Conservation (phyloP, 345 rosid genomes). For the Salix purpurea region DNA sequence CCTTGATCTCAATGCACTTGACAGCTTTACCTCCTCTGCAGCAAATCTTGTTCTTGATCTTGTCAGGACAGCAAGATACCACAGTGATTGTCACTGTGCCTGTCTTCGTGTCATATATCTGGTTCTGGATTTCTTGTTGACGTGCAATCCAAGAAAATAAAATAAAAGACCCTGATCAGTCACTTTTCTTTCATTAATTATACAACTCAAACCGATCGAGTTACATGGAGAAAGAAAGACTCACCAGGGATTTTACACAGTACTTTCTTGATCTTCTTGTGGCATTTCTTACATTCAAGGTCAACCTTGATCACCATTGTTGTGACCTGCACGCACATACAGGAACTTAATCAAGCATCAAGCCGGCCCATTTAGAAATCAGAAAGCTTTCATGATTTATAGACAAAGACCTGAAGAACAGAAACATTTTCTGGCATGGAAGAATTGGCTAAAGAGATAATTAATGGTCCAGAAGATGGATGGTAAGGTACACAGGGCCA, state of each 20-base stretch:
- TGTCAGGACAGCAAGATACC: conserved; percentile 74
- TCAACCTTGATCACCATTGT: conserved; percentile 65
- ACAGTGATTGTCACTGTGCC: conserved; percentile 62
- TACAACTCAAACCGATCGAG: conserved; percentile 28
- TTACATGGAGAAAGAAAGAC: conserved; percentile 17
- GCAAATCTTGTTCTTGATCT: conserved; percentile 50
- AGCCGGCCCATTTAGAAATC: neutral
- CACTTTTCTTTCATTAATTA: neutral
- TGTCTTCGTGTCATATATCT: conserved; percentile 57
- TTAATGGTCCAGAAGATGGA: neutral
- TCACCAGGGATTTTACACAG: conserved; percentile 70
- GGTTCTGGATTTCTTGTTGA: conserved; percentile 50
- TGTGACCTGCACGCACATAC: conserved; percentile 39
- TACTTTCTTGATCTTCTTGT: conserved; percentile 66
- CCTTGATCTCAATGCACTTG: conserved; percentile 48
- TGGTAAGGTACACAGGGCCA: neutral
- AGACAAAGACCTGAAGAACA: neutral
- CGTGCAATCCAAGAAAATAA: conserved; percentile 8
- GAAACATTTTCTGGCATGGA: neutral
- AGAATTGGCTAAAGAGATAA: neutral
- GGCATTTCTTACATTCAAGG: conserved; percentile 62
- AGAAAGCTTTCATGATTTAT: neutral
- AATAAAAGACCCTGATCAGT: conserved; percentile 18
- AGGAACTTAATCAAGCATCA: neutral
- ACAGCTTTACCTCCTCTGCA: conserved; percentile 54